Conservation (phyloP, 768 basidiomycete genomes). For the Lactarius trivialis region DNA sequence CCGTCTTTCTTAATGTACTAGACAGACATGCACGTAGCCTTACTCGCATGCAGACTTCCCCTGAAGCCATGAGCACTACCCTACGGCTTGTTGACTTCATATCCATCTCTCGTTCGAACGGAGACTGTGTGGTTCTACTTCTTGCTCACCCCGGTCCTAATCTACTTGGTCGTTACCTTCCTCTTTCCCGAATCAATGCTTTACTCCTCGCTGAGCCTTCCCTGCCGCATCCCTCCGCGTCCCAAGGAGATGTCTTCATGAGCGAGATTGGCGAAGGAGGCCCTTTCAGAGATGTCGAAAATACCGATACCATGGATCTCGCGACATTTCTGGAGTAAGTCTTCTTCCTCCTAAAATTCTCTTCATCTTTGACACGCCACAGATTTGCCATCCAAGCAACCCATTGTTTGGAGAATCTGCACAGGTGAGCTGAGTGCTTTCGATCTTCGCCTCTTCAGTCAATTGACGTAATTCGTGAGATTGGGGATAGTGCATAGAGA, state of each 20-base stretch:
- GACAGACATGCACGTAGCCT: conserved; percentile 34
- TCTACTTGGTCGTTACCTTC: conserved; percentile 63
- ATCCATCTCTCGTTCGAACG: conserved; percentile 56
- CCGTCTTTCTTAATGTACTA: neutral
- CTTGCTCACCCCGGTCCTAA: conserved; percentile 66
- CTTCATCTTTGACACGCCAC: conserved; percentile 9
- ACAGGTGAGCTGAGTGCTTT: conserved; percentile 37
- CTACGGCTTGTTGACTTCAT: conserved; percentile 59
- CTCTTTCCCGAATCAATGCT: conserved; percentile 57
- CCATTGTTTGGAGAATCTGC: conserved; percentile 60
- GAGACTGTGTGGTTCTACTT: conserved; percentile 65
- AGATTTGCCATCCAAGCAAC: conserved; percentile 75
- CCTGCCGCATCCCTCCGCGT: conserved; percentile 37
- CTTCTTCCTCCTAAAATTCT: conserved; percentile 3
- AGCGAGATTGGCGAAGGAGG: conserved; percentile 41
- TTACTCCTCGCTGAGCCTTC: conserved; percentile 51
- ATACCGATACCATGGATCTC: conserved; percentile 67
- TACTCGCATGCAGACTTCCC: conserved; percentile 40
- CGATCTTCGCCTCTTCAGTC: conserved; percentile 9
- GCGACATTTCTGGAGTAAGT: conserved; percentile 68
- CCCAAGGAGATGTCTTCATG: conserved; percentile 48
- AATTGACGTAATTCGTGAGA: conserved; percentile 29
- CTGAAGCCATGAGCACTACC: conserved; percentile 47
- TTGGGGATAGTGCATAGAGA: conserved; percentile 61
- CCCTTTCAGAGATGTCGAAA: conserved; percentile 47